phyloP scores from a whole-genome alignment of 257 asterid genomes.

The Nicotiana tabacum region DNA sequence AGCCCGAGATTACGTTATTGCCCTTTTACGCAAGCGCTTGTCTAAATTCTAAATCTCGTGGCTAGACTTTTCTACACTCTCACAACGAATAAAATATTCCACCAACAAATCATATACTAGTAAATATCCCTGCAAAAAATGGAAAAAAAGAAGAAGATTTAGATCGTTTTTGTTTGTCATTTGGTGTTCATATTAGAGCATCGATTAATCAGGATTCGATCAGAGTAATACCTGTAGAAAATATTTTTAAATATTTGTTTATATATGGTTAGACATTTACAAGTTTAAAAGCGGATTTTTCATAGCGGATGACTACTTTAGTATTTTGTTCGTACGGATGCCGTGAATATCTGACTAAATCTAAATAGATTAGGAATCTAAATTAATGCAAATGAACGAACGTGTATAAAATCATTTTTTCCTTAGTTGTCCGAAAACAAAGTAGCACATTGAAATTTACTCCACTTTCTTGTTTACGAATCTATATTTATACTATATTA shows the following conservation, averaged over 20 bases:
- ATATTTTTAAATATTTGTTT: too few relatives aligned
- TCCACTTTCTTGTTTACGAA: not conserved
- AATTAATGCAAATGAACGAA: not conserved
- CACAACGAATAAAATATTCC: too few relatives aligned
- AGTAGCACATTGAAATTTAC: not conserved
- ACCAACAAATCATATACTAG: too few relatives aligned
- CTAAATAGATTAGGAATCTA: not conserved
- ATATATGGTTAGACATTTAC: not conserved
- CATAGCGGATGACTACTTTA: not conserved
- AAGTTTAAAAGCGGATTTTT: not conserved
- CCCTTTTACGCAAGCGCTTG: not conserved
- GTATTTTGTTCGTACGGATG: not conserved
- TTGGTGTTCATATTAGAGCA: too few relatives aligned
- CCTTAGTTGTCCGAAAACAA: not conserved
- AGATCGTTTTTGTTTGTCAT: too few relatives aligned
- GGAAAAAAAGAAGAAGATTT: too few relatives aligned
- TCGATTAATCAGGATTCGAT: too few relatives aligned
- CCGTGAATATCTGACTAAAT: not conserved
- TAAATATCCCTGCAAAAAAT: too few relatives aligned
- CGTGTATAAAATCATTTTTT: too few relatives aligned
- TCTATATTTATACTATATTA: too few relatives aligned
- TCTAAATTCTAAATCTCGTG: not conserved
- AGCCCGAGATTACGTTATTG: not conserved
- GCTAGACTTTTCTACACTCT: not conserved
- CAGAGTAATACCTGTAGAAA: too few relatives aligned